A percentile compares a stretch with the other conserved stretches of the same genome.
phyloP scores from a whole-genome alignment of 108 stramenopile species.

The Cyclostephanos invisitatus region DNA sequence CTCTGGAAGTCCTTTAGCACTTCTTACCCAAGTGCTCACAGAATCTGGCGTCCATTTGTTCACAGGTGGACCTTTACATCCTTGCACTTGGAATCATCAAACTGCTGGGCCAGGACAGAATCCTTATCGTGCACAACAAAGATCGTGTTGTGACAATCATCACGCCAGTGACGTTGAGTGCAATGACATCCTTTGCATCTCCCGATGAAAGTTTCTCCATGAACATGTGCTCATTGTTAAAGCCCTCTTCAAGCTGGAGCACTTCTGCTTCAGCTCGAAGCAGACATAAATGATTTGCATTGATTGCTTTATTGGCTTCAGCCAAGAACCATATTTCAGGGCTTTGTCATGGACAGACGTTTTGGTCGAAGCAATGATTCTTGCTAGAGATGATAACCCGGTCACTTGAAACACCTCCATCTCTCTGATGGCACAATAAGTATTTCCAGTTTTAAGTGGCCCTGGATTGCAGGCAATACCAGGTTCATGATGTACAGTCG shows the following conservation, averaged over 20 bases:
- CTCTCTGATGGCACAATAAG: conserved; percentile 6
- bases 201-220: no score
- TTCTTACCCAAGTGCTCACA: no score
- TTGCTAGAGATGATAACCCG: not conserved
- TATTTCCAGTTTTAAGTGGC: not conserved
- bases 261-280: conserved; percentile 15
- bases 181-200: no score
- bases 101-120: no score
- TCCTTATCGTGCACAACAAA: conserved; percentile 25
- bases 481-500: no score
- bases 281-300: conserved; percentile 10
- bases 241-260: conserved; percentile 18
- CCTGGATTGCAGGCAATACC: no score
- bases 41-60: no score
- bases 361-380: no score
- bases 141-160: conserved; percentile 24
- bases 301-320: conserved; percentile 27
- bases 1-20: no score
- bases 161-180: conserved; percentile 41
- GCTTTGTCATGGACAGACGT: not conserved
- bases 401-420: conserved; percentile 29
- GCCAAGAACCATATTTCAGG: conserved; percentile 10
- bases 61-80: no score
- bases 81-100: conserved; percentile 12
- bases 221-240: conserved; percentile 29